These are phyloP conservation scores for Roridomyces roridus DNA, from an alignment of 768 basidiomycete genomes.

Conservation along the genomic window DNA sequence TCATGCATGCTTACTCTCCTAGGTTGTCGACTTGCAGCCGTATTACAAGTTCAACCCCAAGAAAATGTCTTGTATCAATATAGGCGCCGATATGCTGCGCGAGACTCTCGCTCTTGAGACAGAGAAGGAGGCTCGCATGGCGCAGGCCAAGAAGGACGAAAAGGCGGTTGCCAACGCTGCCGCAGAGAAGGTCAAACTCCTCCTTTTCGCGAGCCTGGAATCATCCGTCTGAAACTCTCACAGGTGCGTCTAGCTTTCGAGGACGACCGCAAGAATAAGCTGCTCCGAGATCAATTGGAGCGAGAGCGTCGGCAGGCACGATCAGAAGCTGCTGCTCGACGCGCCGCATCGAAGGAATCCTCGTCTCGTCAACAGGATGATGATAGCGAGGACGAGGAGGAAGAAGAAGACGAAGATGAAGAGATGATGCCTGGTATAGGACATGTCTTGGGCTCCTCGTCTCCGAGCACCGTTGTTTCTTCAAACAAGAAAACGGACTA, in stretches of 20 bases:
- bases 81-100: slow-evolving; percentile 69
- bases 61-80: slow-evolving; percentile 58
- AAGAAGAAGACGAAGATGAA: slow-evolving; percentile 13
- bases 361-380: slow-evolving; percentile 16
- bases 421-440: slow-evolving; percentile 35
- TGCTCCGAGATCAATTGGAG: slow-evolving; percentile 63
- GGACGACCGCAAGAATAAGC: slow-evolving; percentile 74
- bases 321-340: slow-evolving; percentile 32
- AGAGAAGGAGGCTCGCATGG: slow-evolving; percentile 54
- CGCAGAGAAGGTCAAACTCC: slow-evolving; percentile 56
- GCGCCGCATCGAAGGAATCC: slow-evolving; percentile 21
- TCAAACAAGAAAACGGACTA: slow-evolving; percentile 21
- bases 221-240: not conserved
- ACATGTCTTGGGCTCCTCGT: slow-evolving; percentile 26
- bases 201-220: not conserved
- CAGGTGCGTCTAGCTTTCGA: slow-evolving; percentile 82
- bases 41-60: slow-evolving; percentile 67
- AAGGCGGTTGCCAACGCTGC: slow-evolving; percentile 63
- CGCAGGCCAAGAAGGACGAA: slow-evolving; percentile 56
- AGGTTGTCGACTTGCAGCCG: slow-evolving; percentile 79
- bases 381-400: slow-evolving; percentile 8
- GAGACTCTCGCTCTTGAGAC: slow-evolving; percentile 64
- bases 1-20: slow-evolving; percentile 9
- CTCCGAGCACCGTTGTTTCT: not conserved
- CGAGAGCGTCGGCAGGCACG: slow-evolving; percentile 53